Percentiles rank a stretch among this genome's conserved stretches.
phyloP scores from a whole-genome alignment of 1,284 basidiomycete genomes.

The Athelia psychrophila region DNA sequence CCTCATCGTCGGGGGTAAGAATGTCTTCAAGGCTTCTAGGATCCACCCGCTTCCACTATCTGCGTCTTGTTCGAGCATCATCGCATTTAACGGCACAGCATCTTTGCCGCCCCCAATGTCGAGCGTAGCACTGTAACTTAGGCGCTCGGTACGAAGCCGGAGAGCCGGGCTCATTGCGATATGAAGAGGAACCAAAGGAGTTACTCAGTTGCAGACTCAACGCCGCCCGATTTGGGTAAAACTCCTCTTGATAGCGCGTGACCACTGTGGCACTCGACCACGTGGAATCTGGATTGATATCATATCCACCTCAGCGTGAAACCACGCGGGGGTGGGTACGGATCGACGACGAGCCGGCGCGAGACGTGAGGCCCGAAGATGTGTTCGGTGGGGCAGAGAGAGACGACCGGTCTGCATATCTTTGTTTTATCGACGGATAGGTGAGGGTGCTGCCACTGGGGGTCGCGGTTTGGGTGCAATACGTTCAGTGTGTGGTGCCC shows the following conservation, averaged over 20 bases:
- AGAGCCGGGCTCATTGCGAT: slow-evolving; percentile 30
- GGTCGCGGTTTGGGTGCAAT: slow-evolving; percentile 71
- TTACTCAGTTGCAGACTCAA: too few species aligned
- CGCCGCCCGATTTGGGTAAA: too few species aligned
- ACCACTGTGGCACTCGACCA: too few species aligned
- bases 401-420: too few species aligned
- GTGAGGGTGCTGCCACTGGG: slow-evolving; percentile 34
- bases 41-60: slow-evolving; percentile 35
- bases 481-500: slow-evolving; percentile 97
- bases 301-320: too few species aligned
- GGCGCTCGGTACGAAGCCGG: slow-evolving; percentile 29
- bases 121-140: slow-evolving; percentile 28
- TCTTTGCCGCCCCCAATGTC: slow-evolving; percentile 13
- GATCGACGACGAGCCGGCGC: slow-evolving; percentile 72
- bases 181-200: not conserved
- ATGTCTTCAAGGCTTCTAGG: slow-evolving; percentile 13
- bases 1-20: slow-evolving; percentile 20
- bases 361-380: too few species aligned
- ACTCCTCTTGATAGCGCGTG: too few species aligned
- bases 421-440: too few species aligned
- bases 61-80: slow-evolving; percentile 19
- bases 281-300: too few species aligned
- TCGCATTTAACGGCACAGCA: slow-evolving; percentile 20
- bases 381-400: too few species aligned
- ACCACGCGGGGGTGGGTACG: not conserved